phyloP scores from a whole-genome alignment of 2,329 filamentous ascomycete species.

The Chaetomium olivaceum region DNA sequence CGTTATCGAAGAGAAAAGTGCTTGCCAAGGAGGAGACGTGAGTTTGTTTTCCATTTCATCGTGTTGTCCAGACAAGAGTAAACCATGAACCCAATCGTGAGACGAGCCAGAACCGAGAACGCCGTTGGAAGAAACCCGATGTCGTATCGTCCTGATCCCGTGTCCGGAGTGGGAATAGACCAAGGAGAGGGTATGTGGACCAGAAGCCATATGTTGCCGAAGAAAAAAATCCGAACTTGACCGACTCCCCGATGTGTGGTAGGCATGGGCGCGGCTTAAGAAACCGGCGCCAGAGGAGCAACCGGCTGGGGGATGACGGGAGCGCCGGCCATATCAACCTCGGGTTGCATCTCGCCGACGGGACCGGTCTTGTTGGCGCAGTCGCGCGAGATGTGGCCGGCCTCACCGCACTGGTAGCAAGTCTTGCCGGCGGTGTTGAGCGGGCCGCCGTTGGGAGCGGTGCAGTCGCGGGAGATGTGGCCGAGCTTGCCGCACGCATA shows the following conservation, averaged over 20 bases:
- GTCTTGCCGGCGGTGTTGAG: conserved; percentile 97
- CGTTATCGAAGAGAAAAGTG: conserved; percentile 12
- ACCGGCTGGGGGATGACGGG: conserved; percentile 42
- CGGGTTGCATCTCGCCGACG: conserved; percentile 50
- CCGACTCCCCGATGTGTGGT: conserved; percentile 9
- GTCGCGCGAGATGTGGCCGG: conserved; percentile 93
- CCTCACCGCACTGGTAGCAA: conserved; percentile 95
- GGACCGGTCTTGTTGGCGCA: conserved; percentile 72
- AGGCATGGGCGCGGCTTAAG: conserved; percentile 26
- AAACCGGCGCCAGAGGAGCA: conserved; percentile 45
- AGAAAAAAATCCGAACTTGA: conserved; percentile 17
- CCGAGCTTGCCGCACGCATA: conserved; percentile 95
- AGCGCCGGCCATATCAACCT: conserved; percentile 47
- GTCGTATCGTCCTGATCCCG: conserved; percentile 28
- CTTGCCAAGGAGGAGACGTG: conserved; percentile 21
- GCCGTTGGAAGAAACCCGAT: conserved; percentile 30
- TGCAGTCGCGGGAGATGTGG: conserved; percentile 92
- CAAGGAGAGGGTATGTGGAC: conserved; percentile 19
- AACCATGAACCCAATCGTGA: conserved; percentile 26
- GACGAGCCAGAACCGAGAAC: conserved; percentile 31
- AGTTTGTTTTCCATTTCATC: conserved; percentile 26
- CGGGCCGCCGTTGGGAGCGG: conserved; percentile 91
- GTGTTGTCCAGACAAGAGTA: conserved; percentile 29
- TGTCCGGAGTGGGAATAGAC: conserved; percentile 22
- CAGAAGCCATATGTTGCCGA: conserved; percentile 19